Base-by-base conservation (phyloP, 2,329 filamentous ascomycete species). In the Fusarium sarcochroum region DNA sequence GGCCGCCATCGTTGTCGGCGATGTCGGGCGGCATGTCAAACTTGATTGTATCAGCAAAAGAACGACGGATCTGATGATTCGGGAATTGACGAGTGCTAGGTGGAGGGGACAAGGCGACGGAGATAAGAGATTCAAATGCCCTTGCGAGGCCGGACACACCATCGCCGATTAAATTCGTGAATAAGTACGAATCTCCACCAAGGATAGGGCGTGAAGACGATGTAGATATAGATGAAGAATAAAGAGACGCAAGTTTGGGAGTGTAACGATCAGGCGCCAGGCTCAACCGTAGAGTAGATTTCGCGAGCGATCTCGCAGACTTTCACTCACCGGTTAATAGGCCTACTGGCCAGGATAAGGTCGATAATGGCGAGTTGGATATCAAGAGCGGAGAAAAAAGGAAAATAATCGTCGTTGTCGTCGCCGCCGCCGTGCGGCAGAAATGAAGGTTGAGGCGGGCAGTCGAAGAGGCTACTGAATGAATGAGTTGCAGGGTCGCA, bases 1-100 rank as follows among this genome's bases (percentile, higher is more conserved):
- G 75, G 55, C 75, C 78, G 60, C 78, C 78, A 60, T 84, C 82
- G 70, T 84, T 80, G 63, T 82, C 82, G 47, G 81, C 82, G 77
- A 82, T 79, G 62, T 80, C 79, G 62, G 77, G 74, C 52, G 79
- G 76, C 73, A 80, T 78, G 45, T 60, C 58, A 49, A 72, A 67
- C 72, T 75, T 63, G 38, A 53, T 64, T 58, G 64, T 57, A 72
- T 71, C 60, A 77, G 71, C 48, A 62, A 63, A 60, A 44, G 37
- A 18, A 38, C 45, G 54, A 63, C 38, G 27, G 30, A 37, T 54
- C 47, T 50, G 44, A 69, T 54, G 53, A 21, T 37, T 58, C 35
- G 32, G 54, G 27, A 32, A 45, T 46, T 62, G 61, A 44, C 49
- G 38, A 58, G 25, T 27, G 25, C 20, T 45, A 60, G 40, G 45